Percentiles rank a stretch among this genome's conserved stretches.
phyloP scores from a whole-genome alignment of 768 basidiomycete genomes.

The Strobilomyces dryophilus region DNA sequence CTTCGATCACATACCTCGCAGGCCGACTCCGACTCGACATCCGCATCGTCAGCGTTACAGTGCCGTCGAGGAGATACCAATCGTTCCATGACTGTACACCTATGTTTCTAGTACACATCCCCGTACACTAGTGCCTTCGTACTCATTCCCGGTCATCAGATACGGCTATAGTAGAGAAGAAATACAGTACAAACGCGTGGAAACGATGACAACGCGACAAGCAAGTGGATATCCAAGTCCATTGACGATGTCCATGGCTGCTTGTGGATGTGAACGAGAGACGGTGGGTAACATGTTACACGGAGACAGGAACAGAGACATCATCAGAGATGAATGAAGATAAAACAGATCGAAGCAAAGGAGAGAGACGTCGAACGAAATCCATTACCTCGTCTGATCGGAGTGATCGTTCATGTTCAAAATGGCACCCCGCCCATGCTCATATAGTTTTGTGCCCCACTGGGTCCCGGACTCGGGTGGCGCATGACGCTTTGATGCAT shows the following conservation, averaged over 20 bases:
- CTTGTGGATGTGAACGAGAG: constrained; percentile 27
- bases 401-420: constrained; percentile 19
- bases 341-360: constrained; percentile 17
- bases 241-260: constrained; percentile 42
- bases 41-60: constrained; percentile 6
- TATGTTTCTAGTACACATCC: neutral
- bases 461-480: constrained; percentile 66
- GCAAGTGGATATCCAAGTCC: constrained; percentile 51
- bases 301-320: constrained; percentile 13
- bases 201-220: constrained; percentile 50
- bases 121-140: neutral
- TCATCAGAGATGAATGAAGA: constrained; percentile 18
- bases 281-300: constrained; percentile 30
- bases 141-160: constrained; percentile 1
- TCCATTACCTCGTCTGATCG: constrained; percentile 21
- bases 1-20: too few species aligned
- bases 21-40: too few species aligned
- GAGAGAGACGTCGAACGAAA: constrained; percentile 12
- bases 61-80: constrained; percentile 21
- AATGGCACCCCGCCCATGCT: constrained; percentile 35
- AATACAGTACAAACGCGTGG: constrained; percentile 2
- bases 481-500: constrained; percentile 87
- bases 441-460: constrained; percentile 43
- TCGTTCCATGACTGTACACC: neutral
- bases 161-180: constrained; percentile 12